These are phyloP conservation scores for Drosera capensis DNA, from an alignment of 148 eudicot species.

Conservation along the genomic window DNA sequence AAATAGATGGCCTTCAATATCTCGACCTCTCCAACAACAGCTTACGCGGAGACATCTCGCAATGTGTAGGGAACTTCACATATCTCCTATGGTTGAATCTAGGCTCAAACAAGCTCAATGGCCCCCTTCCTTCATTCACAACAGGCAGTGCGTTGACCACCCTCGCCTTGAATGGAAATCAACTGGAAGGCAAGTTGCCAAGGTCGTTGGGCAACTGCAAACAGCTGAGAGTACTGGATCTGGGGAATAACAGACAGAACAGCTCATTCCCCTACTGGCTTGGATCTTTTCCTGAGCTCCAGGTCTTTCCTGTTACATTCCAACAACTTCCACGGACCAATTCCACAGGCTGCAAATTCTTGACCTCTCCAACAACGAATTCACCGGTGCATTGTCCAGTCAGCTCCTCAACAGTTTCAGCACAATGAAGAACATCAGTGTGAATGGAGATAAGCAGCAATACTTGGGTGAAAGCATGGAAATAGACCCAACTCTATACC, in stretches of 20 bases:
- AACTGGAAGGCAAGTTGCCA: constrained; percentile 7
- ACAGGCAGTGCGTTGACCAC: not conserved
- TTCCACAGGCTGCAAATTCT: constrained; percentile 4
- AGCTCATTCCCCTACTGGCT: constrained; percentile 7
- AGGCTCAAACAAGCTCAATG: constrained; percentile 8
- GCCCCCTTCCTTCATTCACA: constrained; percentile 3
- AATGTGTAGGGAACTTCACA: constrained; percentile 5
- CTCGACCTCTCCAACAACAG: constrained; percentile 16
- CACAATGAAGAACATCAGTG: constrained; percentile 4
- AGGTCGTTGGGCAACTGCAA: constrained; percentile 1
- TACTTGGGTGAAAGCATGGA: constrained; percentile 3
- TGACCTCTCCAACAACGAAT: constrained; percentile 11
- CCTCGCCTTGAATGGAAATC: constrained; percentile 3
- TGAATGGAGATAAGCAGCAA: not conserved
- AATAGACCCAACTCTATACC: not conserved
- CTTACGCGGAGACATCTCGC: constrained; percentile 10
- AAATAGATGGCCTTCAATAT: constrained; percentile 1
- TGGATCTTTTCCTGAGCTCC: not conserved
- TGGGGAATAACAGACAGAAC: constrained; percentile 5
- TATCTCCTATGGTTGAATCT: constrained; percentile 5
- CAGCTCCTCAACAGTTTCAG: constrained; percentile 1
- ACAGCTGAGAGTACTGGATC: constrained; percentile 1
- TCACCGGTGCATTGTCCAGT: constrained; percentile 6
- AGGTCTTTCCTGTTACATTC: not conserved
- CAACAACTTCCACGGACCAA: constrained; percentile 3